Conservation (phyloP, 495 filamentous ascomycete genomes). For the Halenospora varia region DNA sequence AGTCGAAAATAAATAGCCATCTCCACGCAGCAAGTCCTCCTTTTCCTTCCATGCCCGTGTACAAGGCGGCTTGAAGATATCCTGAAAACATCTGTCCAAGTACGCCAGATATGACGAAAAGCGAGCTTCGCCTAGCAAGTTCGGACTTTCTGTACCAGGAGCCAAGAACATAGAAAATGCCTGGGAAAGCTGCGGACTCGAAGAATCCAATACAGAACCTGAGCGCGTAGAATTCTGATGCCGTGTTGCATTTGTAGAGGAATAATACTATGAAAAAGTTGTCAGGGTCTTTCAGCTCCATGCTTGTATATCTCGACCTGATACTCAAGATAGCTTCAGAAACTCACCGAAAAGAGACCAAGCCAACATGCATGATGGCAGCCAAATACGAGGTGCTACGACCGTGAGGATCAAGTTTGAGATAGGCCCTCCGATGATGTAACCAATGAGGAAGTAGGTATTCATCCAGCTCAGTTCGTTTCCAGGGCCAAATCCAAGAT, state of each 20-base stretch:
- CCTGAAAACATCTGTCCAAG: constrained; percentile 39
- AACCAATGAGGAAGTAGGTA: constrained; percentile 39
- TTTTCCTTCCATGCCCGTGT: constrained; percentile 41
- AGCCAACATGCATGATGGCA: constrained; percentile 43
- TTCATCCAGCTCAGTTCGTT: constrained; percentile 55
- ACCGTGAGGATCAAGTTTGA: constrained; percentile 54
- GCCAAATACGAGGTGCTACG: constrained; percentile 53
- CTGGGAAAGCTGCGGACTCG: constrained; percentile 55
- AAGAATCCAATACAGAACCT: constrained; percentile 61
- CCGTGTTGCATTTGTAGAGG: constrained; percentile 40
- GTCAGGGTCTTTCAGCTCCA: no score
- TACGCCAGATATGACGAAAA: constrained; percentile 44
- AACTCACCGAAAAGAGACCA: constrained; percentile 56
- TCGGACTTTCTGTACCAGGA: constrained; percentile 62
- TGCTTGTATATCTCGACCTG: no score
- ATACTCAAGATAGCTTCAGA: no score
- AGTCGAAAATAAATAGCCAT: constrained; percentile 60
- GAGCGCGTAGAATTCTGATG: constrained; percentile 52
- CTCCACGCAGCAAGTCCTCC: constrained; percentile 55
- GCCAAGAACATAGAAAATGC: constrained; percentile 60
- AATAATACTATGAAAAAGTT: no score
- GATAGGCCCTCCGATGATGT: constrained; percentile 53
- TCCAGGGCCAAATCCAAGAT: constrained; percentile 46
- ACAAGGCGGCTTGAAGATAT: constrained; percentile 57
- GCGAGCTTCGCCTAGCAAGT: constrained; percentile 54